Evolutionary conservation across 176 grass and related monocot genomes (phyloP).

Genomic region (Chloris gayana): DNA sequence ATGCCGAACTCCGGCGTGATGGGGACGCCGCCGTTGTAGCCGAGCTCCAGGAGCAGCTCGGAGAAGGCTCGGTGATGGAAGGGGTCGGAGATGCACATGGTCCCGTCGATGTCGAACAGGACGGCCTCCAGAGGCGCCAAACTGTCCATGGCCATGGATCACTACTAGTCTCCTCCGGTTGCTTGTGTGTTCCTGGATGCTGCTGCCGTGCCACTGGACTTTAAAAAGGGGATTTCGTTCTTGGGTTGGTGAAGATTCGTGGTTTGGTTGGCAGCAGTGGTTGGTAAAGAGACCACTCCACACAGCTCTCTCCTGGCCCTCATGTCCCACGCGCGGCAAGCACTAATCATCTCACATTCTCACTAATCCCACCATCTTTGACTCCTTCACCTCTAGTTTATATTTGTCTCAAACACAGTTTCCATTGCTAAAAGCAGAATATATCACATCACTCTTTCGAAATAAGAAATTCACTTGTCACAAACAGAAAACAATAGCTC

Average conservation of each 20-base stretch:
- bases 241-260: slow-evolving; percentile 27
- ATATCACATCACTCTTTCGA: background rate
- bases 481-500: background rate
- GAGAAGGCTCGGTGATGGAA: slow-evolving; percentile 73
- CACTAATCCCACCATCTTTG: background rate
- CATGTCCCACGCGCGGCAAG: background rate
- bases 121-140: slow-evolving; percentile 67
- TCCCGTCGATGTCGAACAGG: slow-evolving; percentile 88
- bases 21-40: slow-evolving; percentile 72
- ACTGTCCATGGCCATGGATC: slow-evolving; percentile 44
- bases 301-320: background rate
- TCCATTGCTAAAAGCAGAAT: background rate
- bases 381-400: too few species aligned
- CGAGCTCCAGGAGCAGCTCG: slow-evolving; percentile 56
- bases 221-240: background rate
- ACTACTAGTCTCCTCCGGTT: background rate
- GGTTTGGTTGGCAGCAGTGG: slow-evolving; percentile 3
- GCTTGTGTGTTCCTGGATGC: background rate
- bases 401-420: slow-evolving; percentile 10
- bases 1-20: slow-evolving; percentile 81
- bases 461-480: background rate
- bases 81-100: slow-evolving; percentile 70
- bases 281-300: too few species aligned
- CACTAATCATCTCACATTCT: too few species aligned
- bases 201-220: background rate